Conservation (phyloP, 2,329 filamentous ascomycete genomes). For the Dothideomycetes sp. region DNA sequence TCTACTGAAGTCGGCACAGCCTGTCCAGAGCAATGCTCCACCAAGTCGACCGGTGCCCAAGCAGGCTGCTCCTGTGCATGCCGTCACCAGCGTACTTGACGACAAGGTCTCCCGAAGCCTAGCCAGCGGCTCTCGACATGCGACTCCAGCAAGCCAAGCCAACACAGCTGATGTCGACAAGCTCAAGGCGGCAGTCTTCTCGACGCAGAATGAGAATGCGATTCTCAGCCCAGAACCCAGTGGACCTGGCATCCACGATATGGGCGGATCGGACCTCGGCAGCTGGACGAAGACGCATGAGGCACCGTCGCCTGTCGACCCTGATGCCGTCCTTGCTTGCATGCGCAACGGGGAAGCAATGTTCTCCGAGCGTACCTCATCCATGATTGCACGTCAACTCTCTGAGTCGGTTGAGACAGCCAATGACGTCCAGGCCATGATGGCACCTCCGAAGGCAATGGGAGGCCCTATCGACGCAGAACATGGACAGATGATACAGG, state of each 20-base stretch:
- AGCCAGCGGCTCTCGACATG: not conserved
- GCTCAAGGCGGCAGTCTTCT: constrained; percentile 25
- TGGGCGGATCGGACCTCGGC: constrained; percentile 21
- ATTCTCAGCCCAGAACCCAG: constrained; percentile 23
- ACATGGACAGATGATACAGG: constrained; percentile 2
- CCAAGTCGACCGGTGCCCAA: not conserved
- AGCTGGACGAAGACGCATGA: constrained; percentile 23
- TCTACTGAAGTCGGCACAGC: constrained; percentile 20
- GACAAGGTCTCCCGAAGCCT: not conserved
- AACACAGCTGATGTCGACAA: constrained; percentile 20
- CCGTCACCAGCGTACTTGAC: not conserved
- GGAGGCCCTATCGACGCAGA: not conserved
- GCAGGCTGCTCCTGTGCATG: not conserved
- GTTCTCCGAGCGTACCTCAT: constrained; percentile 18
- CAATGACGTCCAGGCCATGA: not conserved
- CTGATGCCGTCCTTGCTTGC: constrained; percentile 10
- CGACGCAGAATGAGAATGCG: constrained; percentile 26
- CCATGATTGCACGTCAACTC: constrained; percentile 16
- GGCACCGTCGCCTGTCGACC: not conserved
- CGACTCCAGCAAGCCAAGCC: constrained; percentile 17
- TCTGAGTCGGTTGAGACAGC: not conserved
- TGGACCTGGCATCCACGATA: constrained; percentile 21
- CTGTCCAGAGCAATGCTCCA: not conserved
- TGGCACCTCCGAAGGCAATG: not conserved
- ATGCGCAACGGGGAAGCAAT: constrained; percentile 14